A percentile compares a stretch with the other conserved stretches of the same genome.
These are phyloP conservation scores for Aspergillus campestris DNA, from an alignment of 495 filamentous ascomycete genomes.

Conservation along the genomic window DNA sequence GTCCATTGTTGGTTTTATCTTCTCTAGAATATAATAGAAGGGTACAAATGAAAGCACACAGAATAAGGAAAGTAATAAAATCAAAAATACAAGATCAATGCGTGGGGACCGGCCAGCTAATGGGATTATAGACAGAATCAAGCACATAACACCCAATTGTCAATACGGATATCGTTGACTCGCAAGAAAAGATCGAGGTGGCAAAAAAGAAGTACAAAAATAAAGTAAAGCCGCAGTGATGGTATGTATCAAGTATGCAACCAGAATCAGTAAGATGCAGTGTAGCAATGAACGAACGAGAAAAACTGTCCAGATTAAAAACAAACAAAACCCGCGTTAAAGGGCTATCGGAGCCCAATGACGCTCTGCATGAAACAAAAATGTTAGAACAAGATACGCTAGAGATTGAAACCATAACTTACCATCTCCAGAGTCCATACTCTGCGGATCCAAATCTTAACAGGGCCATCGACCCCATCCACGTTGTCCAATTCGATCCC, in stretches of 20 bases:
- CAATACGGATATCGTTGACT: conserved; percentile 21
- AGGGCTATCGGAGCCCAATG: conserved; percentile 68
- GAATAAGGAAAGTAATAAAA: conserved; percentile 11
- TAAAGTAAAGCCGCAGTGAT: conserved; percentile 6
- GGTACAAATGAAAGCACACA: conserved; percentile 2
- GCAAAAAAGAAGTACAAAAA: conserved; percentile 7
- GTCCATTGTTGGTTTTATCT: neutral
- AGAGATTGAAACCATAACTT: conserved; percentile 12
- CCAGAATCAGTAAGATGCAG: conserved; percentile 4
- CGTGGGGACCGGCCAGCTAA: conserved; percentile 10
- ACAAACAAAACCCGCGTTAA: neutral
- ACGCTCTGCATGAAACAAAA: conserved; percentile 51
- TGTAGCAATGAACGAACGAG: neutral
- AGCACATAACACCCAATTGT: conserved; percentile 6
- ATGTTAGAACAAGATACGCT: conserved; percentile 14
- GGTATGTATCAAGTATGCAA: conserved; percentile 10
- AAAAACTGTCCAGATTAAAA: conserved; percentile 3
- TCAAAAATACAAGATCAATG: conserved; percentile 11
- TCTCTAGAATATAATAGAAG: conserved; percentile 3
- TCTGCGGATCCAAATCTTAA: conserved; percentile 96
- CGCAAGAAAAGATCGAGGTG: conserved; percentile 5
- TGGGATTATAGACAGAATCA: conserved; percentile 14
- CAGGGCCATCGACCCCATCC: conserved; percentile 80
- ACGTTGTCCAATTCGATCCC: conserved; percentile 87
- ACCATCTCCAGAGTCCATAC: conserved; percentile 99